Base-by-base conservation (phyloP, 2,329 filamentous ascomycete genomes). In the Meredithiella fracta region DNA sequence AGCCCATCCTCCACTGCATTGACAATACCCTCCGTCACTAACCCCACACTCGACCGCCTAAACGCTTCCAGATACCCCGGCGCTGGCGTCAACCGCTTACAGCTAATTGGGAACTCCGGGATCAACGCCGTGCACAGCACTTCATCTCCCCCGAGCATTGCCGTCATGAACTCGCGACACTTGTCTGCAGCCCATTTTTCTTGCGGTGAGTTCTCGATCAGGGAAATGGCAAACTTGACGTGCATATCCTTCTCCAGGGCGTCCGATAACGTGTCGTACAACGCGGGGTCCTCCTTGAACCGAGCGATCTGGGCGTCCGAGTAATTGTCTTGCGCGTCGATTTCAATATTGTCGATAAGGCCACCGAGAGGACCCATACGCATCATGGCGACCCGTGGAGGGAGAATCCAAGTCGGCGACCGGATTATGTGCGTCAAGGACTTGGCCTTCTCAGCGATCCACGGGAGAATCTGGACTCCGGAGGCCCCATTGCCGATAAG, bases 401-500 rank as follows among this genome's bases (percentile, higher is more conserved):
- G 69, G 1, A 68, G 64, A 42, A 73, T 66, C 69, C 69, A 73
- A 7, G 69, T 69, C 1, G 70, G 71, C 1, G 68, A 68, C 51
- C 71, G 68, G 26, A 73, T 63, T 54, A 70, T 68, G 56, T 71
- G 69, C 54, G 67, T 66, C 9, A 73, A 63, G 56, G 70, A 66
- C 51, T 66, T 67, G 47, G 69, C 67, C 29, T 65, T 67, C 69
- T 53, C 67, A 52, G 72, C 70, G n/a, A 79, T 70, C 29, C 71
- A 68, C 1, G 75, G 72, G 7, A 77, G 62, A 23, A 79, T 66
- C 59, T 80, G 77, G 14, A 79, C 69, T 0, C 74, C 76, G 0
- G 74, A 76, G 17, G 75, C 69, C 5, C 76, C 76, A 53, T 76
- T 78, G 7, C 77, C 77, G 52, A 80, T 76, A n/a, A 80, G 67